A percentile compares a stretch with the other conserved stretches of the same genome.
Evolutionary conservation across 306 rosid species (phyloP).

Genomic region (Glycyrrhiza uralensis): DNA sequence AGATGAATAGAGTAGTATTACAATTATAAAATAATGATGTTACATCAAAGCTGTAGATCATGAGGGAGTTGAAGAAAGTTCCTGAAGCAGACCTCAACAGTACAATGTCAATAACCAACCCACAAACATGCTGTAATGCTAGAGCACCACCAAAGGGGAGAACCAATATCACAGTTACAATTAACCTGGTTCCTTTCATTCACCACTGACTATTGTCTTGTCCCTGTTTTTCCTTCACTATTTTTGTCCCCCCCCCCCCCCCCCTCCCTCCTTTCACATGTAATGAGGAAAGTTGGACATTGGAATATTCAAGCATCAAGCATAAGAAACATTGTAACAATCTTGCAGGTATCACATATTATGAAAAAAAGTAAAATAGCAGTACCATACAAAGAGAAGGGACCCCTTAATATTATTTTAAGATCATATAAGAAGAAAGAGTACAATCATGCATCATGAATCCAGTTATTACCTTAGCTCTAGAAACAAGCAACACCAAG

Average conservation of each 20-base stretch:
- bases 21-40: slow-evolving; percentile 4
- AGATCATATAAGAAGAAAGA: slow-evolving; percentile 22
- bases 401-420: background rate
- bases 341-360: background rate
- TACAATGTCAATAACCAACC: background rate
- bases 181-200: background rate
- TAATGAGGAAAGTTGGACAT: background rate
- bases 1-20: slow-evolving; percentile 3
- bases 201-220: background rate
- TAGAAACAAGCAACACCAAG: slow-evolving; percentile 74
- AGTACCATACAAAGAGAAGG: slow-evolving; percentile 7
- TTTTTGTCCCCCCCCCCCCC: no score
- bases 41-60: slow-evolving; percentile 4
- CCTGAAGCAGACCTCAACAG: background rate
- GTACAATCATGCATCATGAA: background rate
- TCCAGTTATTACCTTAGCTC: slow-evolving; percentile 62
- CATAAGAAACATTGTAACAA: background rate
- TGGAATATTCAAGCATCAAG: background rate
- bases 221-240: no score
- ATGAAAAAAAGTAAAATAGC: background rate
- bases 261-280: background rate
- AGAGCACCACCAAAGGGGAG: background rate
- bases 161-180: background rate
- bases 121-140: slow-evolving; percentile 2
- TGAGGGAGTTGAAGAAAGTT: background rate